Conservation (phyloP, 805 yeast species). For the Schizosaccharomyces lindneri region DNA sequence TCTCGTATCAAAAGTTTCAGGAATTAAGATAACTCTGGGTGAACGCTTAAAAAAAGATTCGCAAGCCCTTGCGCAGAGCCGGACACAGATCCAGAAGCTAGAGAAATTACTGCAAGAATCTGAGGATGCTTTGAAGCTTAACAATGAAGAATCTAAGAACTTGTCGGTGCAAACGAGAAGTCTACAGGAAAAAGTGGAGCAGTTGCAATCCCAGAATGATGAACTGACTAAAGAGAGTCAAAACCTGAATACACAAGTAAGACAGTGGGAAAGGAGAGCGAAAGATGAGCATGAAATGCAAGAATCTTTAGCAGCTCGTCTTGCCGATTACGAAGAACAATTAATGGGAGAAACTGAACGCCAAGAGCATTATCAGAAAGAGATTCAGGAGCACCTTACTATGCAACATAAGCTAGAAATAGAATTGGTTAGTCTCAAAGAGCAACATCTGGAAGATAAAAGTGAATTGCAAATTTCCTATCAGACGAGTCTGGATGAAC, state of each 20-base stretch:
- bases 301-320: conserved; percentile 7
- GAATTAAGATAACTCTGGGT: conserved; percentile 17
- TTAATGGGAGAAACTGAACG: conserved; percentile 9
- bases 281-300: conserved; percentile 6
- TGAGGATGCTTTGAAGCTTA: conserved; percentile 14
- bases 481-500: conserved; percentile 7
- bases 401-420: conserved; percentile 14
- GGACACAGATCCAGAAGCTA: conserved; percentile 11
- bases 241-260: conserved; percentile 8
- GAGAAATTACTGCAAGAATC: conserved; percentile 16
- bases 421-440: conserved; percentile 10
- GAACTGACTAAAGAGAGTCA: conserved; percentile 10
- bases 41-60: conserved; percentile 22
- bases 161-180: conserved; percentile 12
- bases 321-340: conserved; percentile 14
- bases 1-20: conserved; percentile 15
- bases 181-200: conserved; percentile 11
- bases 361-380: conserved; percentile 2
- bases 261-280: background rate
- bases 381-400: conserved; percentile 3
- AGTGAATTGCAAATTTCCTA: conserved; percentile 15
- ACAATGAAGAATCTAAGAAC: conserved; percentile 18
- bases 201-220: conserved; percentile 7
- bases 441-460: conserved; percentile 10
- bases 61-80: conserved; percentile 8